Conservation (phyloP, 2,329 filamentous ascomycete species). For the Apiospora phragmitis region DNA sequence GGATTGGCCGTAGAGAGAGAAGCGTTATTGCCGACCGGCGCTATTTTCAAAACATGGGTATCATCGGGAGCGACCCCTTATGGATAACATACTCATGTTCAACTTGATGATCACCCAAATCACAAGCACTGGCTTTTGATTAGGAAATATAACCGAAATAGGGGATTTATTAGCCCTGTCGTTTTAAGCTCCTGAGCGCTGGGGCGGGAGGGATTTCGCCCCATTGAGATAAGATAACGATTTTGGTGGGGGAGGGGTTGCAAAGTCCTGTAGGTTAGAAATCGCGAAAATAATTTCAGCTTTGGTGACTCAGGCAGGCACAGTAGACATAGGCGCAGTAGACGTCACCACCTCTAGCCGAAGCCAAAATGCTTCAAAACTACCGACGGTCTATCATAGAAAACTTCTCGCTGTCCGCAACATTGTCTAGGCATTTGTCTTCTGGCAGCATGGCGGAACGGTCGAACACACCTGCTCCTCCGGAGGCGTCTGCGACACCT, state of each 20-base stretch:
- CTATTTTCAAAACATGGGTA: too few relatives aligned
- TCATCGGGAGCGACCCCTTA: not conserved
- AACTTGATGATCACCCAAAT: not conserved
- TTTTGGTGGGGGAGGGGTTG: not conserved
- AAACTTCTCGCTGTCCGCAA: not conserved
- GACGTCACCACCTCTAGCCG: not conserved
- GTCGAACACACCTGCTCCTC: not conserved
- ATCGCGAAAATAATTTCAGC: slow-evolving; percentile 3
- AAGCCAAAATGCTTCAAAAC: not conserved
- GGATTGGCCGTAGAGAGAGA: too few relatives aligned
- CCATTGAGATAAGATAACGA: not conserved
- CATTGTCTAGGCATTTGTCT: not conserved
- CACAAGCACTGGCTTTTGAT: too few relatives aligned
- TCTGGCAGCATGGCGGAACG: not conserved
- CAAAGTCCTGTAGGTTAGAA: slow-evolving; percentile 4
- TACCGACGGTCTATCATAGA: not conserved
- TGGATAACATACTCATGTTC: not conserved
- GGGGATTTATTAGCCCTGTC: not conserved
- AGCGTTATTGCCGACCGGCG: too few relatives aligned
- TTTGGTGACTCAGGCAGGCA: not conserved
- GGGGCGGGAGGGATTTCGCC: not conserved
- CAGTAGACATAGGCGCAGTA: not conserved
- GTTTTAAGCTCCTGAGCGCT: not conserved
- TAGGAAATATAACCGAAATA: not conserved
- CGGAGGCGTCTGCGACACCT: slow-evolving; percentile 32